phyloP scores from a whole-genome alignment of 2,329 filamentous ascomycete species.

The Nothomitra cinnamomea region DNA sequence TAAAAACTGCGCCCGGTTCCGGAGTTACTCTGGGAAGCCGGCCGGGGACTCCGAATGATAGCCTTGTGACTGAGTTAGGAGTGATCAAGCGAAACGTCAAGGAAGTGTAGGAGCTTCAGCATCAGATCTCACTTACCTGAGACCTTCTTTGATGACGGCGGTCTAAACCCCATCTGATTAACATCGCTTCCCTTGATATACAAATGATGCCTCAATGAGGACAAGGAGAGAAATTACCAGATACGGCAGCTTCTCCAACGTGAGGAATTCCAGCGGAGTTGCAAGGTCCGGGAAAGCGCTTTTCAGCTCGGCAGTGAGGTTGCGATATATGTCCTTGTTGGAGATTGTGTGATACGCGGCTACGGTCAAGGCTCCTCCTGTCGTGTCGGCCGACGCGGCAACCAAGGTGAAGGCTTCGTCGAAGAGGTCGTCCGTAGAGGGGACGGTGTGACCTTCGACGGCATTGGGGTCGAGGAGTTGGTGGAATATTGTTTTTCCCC shows the following conservation, averaged over 20 bases:
- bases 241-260: background rate
- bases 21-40: conserved; percentile 15
- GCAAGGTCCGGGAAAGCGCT: background rate
- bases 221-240: background rate
- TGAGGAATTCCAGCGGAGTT: background rate
- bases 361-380: background rate
- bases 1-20: background rate
- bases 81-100: no score
- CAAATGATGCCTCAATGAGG: no score
- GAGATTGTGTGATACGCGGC: background rate
- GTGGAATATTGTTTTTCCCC: conserved; percentile 17
- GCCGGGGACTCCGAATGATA: conserved; percentile 21
- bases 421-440: conserved; percentile 6
- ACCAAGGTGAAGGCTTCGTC: background rate
- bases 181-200: background rate
- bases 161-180: background rate
- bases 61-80: background rate
- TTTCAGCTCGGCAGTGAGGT: background rate
- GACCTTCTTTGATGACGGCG: background rate
- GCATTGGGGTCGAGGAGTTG: conserved; percentile 14
- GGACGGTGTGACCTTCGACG: conserved; percentile 8
- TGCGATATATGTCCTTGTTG: background rate
- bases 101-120: no score
- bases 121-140: background rate
- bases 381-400: background rate